Percentiles rank a stretch among this genome's conserved stretches.
Evolutionary conservation across 2,329 filamentous ascomycete genomes (phyloP).

Genomic region (Purpureocillium takamizusanense): DNA sequence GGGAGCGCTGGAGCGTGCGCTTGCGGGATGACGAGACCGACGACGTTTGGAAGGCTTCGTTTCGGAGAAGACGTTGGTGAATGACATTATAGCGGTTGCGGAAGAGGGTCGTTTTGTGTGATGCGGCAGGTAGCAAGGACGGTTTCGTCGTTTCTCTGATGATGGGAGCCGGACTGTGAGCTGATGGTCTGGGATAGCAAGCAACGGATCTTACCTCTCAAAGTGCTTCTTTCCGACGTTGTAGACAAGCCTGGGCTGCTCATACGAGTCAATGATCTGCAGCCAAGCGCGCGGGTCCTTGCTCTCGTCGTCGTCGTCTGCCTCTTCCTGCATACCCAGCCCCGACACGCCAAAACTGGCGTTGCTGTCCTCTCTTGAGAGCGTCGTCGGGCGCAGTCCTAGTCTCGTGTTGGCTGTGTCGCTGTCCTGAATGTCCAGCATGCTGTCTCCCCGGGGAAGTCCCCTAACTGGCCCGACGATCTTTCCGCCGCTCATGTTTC

Average conservation of each 20-base stretch:
- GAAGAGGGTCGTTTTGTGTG: slow-evolving; percentile 78
- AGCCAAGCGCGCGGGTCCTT: slow-evolving; percentile 75
- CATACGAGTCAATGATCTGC: slow-evolving; percentile 72
- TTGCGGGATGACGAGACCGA: slow-evolving; percentile 54
- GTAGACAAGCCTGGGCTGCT: slow-evolving; percentile 73
- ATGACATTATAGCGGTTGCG: slow-evolving; percentile 87
- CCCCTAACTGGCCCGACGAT: slow-evolving; percentile 44
- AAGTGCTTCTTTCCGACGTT: slow-evolving; percentile 84
- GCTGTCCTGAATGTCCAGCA: slow-evolving; percentile 47
- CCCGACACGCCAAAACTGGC: slow-evolving; percentile 54
- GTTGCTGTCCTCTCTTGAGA: slow-evolving; percentile 51
- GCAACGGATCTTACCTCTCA: slow-evolving; percentile 47
- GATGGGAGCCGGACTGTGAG: neutral
- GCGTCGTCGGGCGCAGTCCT: slow-evolving; percentile 36
- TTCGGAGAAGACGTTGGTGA: slow-evolving; percentile 83
- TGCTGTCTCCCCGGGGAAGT: slow-evolving; percentile 49
- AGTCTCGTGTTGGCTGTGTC: slow-evolving; percentile 46
- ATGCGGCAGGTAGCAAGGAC: slow-evolving; percentile 64
- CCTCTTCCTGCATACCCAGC: slow-evolving; percentile 42
- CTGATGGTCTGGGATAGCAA: neutral
- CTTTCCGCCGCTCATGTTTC: slow-evolving; percentile 80
- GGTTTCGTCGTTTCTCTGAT: slow-evolving; percentile 52
- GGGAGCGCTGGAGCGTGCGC: slow-evolving; percentile 46
- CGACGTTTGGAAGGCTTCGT: slow-evolving; percentile 85
- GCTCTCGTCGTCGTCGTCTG: slow-evolving; percentile 48